A percentile compares a stretch with the other conserved stretches of the same genome.
Evolutionary conservation across 1,139 yeast genomes (phyloP).

Genomic region (Geotrichum citri-aurantii): DNA sequence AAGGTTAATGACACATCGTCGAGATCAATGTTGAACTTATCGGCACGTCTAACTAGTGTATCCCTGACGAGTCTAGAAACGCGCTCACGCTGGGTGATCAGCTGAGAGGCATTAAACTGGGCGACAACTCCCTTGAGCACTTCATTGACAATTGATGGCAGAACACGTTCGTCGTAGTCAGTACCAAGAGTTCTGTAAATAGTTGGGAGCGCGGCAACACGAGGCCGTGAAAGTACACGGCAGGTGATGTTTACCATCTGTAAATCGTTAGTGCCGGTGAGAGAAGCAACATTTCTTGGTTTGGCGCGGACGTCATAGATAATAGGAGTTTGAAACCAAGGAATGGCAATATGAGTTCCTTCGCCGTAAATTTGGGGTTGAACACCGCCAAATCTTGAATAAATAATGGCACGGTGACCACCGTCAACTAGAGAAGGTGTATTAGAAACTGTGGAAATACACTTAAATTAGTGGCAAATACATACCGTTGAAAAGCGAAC

Average conservation of each 20-base stretch:
- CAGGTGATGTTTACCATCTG: slow-evolving; percentile 99
- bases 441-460: slow-evolving; percentile 1
- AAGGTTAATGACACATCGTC: slow-evolving; percentile 95
- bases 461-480: neutral
- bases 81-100: slow-evolving; percentile 96
- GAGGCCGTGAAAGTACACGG: slow-evolving; percentile 90
- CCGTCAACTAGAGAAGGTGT: slow-evolving; percentile 61
- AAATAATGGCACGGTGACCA: slow-evolving; percentile 96
- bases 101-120: slow-evolving; percentile 95
- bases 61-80: slow-evolving; percentile 90
- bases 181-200: slow-evolving; percentile 87
- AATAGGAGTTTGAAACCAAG: slow-evolving; percentile 93
- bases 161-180: slow-evolving; percentile 93
- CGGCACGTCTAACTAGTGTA: slow-evolving; percentile 84
- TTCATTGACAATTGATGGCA: slow-evolving; percentile 95
- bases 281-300: slow-evolving; percentile 94
- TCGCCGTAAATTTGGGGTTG: slow-evolving; percentile 81
- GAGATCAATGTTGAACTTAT: slow-evolving; percentile 75
- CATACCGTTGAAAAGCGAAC: slow-evolving; percentile 63
- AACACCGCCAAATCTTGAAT: slow-evolving; percentile 83
- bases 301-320: slow-evolving; percentile 94
- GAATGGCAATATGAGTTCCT: slow-evolving; percentile 92
- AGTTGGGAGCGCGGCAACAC: slow-evolving; percentile 66
- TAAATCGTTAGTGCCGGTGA: slow-evolving; percentile 96
- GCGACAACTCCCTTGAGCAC: slow-evolving; percentile 96